Evolutionary conservation across 2,329 filamentous ascomycete genomes (phyloP).

Genomic region (Colletotrichum camelliae): DNA sequence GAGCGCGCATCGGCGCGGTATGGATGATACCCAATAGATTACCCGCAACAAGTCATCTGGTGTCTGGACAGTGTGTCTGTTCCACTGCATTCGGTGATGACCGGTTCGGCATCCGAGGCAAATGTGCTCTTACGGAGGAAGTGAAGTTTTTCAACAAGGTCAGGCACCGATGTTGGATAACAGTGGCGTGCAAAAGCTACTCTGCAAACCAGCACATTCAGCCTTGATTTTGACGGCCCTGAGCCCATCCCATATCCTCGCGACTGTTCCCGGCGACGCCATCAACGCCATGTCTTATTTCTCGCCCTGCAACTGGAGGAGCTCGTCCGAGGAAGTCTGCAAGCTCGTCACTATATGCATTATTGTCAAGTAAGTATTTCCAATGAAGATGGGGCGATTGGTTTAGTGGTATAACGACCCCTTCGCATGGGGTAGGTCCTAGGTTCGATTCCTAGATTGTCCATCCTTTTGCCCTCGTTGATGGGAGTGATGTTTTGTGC

Average conservation of each 20-base stretch:
- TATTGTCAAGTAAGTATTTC: not conserved
- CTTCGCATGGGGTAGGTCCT: not conserved
- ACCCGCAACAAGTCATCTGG: not conserved
- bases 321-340: not conserved
- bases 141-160: not conserved
- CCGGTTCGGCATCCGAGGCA: not conserved
- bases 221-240: not conserved
- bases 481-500: not conserved
- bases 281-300: not conserved
- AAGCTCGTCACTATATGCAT: not conserved
- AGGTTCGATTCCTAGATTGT: not conserved
- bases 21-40: not conserved
- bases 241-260: not conserved
- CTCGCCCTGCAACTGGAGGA: not conserved
- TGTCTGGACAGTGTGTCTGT: not conserved
- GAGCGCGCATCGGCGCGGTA: not conserved
- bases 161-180: not conserved
- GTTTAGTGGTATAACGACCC: not conserved
- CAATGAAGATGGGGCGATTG: not conserved
- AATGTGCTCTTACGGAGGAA: not conserved
- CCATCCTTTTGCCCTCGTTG: not conserved
- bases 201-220: not conserved
- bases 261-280: not conserved
- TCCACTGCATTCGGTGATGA: not conserved
- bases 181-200: not conserved